Base-by-base conservation (phyloP, 208 protist species). In the Phytomonas serpens region DNA sequence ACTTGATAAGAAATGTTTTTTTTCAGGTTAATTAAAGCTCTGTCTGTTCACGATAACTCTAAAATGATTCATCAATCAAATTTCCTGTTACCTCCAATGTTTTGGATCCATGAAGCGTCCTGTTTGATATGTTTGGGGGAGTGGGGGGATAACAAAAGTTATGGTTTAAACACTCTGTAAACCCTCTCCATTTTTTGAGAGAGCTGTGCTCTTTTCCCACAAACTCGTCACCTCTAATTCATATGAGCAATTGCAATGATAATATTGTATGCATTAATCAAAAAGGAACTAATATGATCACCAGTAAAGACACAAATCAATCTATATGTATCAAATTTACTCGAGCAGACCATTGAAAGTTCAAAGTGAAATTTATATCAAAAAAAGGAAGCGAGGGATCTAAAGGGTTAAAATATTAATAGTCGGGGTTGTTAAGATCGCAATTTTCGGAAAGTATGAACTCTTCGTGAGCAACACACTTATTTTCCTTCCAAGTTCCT, bases 361-460 rank as follows among this genome's bases (percentile, higher is more conserved):
- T 14, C 40, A 19, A 19, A 19, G 14, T 47, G 14, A 47, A 47
- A 47, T 19, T 47, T 47, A 47, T 19, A 9, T n/a, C 37, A 70
- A 33, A 63, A 57, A 0, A 38, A 64, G 19, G 69, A 32, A 51
- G 10, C 2, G 29, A 68, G 6, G 16, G 29, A n/a, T 61, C 57
- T 63, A 29, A n/a, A 19, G 23, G 3, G 2, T 6, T 75, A 47
- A 47, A 47, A 3, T 19, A 47, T 47, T 86, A 97, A 73, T 95
- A 97, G 71, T 97, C 92, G 27, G 93, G 85, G 77, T 97, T 96
- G 80, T 80, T 97, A 72, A 94, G 85, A 69, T 96, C 92, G 73
- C 89, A 95, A 71, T 85, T 90, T 51, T 91, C 86, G 14, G 89
- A 93, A n/a, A 97, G 84, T 74, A 82, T 64, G 79, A 94, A 93